Base-by-base conservation (phyloP, 768 basidiomycete genomes). In the Leccinum sublutescens region DNA sequence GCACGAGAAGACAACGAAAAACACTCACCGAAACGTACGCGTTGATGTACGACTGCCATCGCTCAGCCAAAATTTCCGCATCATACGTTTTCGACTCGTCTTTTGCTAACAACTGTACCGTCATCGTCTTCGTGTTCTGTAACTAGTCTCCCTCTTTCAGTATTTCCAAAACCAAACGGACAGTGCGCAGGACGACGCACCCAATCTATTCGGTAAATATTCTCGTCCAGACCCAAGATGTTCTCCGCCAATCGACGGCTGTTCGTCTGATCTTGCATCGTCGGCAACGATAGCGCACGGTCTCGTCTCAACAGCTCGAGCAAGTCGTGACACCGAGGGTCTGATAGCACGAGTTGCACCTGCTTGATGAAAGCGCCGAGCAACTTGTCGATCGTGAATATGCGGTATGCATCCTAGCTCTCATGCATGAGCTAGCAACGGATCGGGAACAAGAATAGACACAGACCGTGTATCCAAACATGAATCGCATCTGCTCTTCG, bases 361-460 rank as follows among this genome's bases (percentile, higher is more conserved):
- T 95, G 93, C 70, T 97, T 98, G 74, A 99, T 86, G 60, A 98
- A 81, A 1, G 85, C 80, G 1, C 89, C 90, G 47, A 98, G 82
- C 36, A 98, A 79, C 73, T 97, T 95, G 76, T 99, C 96, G 25
- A 97, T 79, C 0, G 96, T 98, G 74, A 97, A 99, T 67, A 94
- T 84, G 68, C 88, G 89, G 73, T 93, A 98, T 0, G 87, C 87
- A 27, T 91, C 79, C 88, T 89, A 61, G 8, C 17, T 45, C 5
- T 6, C 45, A n/a, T 19, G 8, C 6, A 27, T 62, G 43, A 68
- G 66, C 12, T 4, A 5, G 3, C 14, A 49, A 40, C 31, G 21
- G 49, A 36, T 25, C 9, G 11, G 14, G 40, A 36, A 40, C 23
- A 14, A n/a, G 1, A 17, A 17, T 15, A 12, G 50, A 56, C 4